Percentiles rank a stretch among this genome's conserved stretches.
Conservation (phyloP, 1,139 yeast genomes). For the Debaryomyces fabryi region DNA sequence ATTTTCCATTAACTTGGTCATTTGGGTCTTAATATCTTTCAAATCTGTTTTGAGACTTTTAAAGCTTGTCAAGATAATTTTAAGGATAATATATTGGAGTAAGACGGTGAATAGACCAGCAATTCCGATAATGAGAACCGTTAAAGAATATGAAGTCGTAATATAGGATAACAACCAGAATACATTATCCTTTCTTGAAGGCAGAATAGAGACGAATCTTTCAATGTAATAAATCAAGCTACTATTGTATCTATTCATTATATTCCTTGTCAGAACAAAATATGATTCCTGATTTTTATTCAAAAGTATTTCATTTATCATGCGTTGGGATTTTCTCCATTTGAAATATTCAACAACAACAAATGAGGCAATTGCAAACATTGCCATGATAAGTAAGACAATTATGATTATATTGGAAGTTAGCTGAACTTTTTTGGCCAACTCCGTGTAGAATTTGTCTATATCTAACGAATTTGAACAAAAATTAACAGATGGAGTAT, state of each 20-base stretch:
- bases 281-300: background rate
- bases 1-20: background rate
- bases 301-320: conserved; percentile 26
- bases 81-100: conserved; percentile 48
- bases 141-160: conserved; percentile 49
- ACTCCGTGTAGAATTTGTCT: conserved; percentile 11
- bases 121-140: conserved; percentile 48
- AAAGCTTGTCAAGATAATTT: conserved; percentile 16
- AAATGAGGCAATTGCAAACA: conserved; percentile 38
- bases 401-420: conserved; percentile 42
- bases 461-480: conserved; percentile 12
- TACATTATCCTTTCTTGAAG: conserved; percentile 3
- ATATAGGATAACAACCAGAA: conserved; percentile 55
- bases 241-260: conserved; percentile 23
- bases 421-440: conserved; percentile 30
- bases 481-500: conserved; percentile 1
- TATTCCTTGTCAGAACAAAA: conserved; percentile 14
- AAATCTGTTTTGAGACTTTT: conserved; percentile 1
- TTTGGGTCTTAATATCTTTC: conserved; percentile 2
- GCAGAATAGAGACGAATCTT: conserved; percentile 9
- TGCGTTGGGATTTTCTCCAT: conserved; percentile 50
- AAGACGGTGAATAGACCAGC: conserved; percentile 51
- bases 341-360: conserved; percentile 45
- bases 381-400: conserved; percentile 34
- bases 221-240: conserved; percentile 19